phyloP scores from a whole-genome alignment of 805 yeast genomes.

The Priceomyces haplophilus region DNA sequence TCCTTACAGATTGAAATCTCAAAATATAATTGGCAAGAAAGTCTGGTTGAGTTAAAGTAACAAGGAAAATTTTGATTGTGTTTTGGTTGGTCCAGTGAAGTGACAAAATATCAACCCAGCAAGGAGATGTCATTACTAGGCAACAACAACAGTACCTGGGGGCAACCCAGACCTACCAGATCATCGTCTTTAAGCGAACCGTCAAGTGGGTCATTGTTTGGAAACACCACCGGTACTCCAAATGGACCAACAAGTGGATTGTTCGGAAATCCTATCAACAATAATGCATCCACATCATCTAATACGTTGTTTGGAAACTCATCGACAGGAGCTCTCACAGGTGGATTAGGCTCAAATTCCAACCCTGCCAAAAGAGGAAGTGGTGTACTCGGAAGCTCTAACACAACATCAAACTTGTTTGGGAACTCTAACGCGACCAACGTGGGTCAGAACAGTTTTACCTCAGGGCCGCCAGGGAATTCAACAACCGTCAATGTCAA shows the following conservation, averaged over 20 bases:
- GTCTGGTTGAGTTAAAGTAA: neutral
- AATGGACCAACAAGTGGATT: constrained; percentile 4
- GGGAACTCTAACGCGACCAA: neutral
- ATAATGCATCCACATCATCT: constrained; percentile 13
- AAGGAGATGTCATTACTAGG: constrained; percentile 10
- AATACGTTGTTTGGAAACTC: constrained; percentile 27
- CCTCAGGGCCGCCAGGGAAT: neutral
- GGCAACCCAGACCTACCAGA: constrained; percentile 19
- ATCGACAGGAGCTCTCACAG: neutral
- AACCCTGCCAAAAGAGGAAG: neutral
- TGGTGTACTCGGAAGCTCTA: constrained; percentile 21
- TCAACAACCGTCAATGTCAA: constrained; percentile 7
- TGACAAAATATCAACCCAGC: neutral
- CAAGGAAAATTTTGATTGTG: neutral
- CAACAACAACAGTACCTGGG: constrained; percentile 13
- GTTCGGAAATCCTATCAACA: constrained; percentile 8
- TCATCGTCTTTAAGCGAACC: constrained; percentile 19
- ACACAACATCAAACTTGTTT: constrained; percentile 2
- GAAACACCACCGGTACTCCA: constrained; percentile 17
- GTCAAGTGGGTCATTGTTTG: constrained; percentile 11
- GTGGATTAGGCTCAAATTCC: neutral
- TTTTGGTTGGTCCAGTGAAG: neutral
- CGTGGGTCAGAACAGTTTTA: neutral
- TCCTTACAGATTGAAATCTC: neutral
- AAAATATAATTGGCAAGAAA: neutral